These are phyloP conservation scores for Protomyces arabidopsidicola DNA, from an alignment of 1,139 yeast species.

Conservation along the genomic window DNA sequence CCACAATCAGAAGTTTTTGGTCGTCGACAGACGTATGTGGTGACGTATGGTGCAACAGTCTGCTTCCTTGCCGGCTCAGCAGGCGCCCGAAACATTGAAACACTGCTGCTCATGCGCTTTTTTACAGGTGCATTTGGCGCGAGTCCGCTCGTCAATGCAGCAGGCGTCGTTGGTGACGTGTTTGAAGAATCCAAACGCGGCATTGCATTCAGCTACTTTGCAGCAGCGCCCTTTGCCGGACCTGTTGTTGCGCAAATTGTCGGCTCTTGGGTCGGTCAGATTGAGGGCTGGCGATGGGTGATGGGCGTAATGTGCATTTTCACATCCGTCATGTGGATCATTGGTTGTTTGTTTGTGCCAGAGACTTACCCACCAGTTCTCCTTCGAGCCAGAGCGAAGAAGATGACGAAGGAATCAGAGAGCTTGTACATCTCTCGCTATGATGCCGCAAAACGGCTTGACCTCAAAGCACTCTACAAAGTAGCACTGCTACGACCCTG, in stretches of 20 bases:
- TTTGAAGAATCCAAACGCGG: slow-evolving; percentile 64
- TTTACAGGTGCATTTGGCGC: slow-evolving; percentile 75
- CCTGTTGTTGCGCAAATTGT: slow-evolving; percentile 77
- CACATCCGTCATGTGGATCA: slow-evolving; percentile 52
- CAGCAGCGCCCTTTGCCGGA: slow-evolving; percentile 43
- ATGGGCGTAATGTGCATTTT: slow-evolving; percentile 51
- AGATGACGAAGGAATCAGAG: slow-evolving; percentile 39
- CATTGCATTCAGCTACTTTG: slow-evolving; percentile 47
- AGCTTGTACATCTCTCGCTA: slow-evolving; percentile 10
- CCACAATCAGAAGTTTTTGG: slow-evolving; percentile 57
- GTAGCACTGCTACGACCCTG: slow-evolving; percentile 21
- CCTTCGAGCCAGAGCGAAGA: slow-evolving; percentile 64
- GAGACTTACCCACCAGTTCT: slow-evolving; percentile 90
- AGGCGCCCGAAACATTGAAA: slow-evolving; percentile 49
- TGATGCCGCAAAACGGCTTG: slow-evolving; percentile 22
- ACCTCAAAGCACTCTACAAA: slow-evolving; percentile 10
- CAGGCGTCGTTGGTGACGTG: slow-evolving; percentile 76
- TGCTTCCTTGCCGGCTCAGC: slow-evolving; percentile 61
- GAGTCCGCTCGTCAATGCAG: slow-evolving; percentile 82
- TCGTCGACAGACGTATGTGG: slow-evolving; percentile 51
- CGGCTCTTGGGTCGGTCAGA: slow-evolving; percentile 70
- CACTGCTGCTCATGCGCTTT: slow-evolving; percentile 60
- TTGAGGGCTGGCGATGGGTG: slow-evolving; percentile 62
- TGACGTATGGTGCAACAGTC: slow-evolving; percentile 53
- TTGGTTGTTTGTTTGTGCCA: slow-evolving; percentile 56